A percentile compares a stretch with the other conserved stretches of the same genome.
Evolutionary conservation across 2,329 filamentous ascomycete genomes (phyloP).

Genomic region (Trichoderma guizhouense): DNA sequence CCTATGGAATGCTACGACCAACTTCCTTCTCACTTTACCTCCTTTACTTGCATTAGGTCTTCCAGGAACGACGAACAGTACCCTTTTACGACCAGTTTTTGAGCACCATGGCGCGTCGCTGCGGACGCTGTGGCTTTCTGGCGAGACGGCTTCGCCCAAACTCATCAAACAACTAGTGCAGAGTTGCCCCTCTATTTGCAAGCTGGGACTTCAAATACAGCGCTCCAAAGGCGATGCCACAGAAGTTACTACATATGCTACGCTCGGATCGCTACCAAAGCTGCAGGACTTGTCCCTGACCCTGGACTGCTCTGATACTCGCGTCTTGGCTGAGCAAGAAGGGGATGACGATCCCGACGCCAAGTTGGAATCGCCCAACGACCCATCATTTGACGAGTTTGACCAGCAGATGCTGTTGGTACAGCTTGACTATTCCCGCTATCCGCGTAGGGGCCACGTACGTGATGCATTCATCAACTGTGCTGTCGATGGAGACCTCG

Average conservation of each 20-base stretch:
- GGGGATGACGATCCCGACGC: background rate
- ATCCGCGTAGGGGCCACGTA: background rate
- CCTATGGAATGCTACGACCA: background rate
- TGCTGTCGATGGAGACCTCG: background rate
- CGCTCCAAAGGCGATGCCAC: background rate
- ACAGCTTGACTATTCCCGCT: background rate
- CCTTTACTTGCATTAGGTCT: background rate
- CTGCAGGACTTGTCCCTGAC: background rate
- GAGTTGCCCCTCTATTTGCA: background rate
- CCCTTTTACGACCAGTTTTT: background rate
- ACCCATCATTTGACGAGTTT: background rate
- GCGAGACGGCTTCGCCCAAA: background rate
- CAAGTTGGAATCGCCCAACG: background rate
- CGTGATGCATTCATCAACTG: background rate
- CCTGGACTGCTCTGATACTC: background rate
- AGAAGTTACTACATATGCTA: background rate
- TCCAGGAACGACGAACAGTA: background rate
- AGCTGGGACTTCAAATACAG: background rate
- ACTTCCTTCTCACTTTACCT: background rate
- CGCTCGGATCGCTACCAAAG: background rate
- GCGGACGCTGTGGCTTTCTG: background rate
- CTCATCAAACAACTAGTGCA: background rate
- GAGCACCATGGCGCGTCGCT: background rate
- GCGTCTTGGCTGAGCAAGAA: background rate
- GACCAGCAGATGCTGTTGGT: background rate